Conservation (phyloP, 2,329 filamentous ascomycete species). For the Balansia obtecta region DNA sequence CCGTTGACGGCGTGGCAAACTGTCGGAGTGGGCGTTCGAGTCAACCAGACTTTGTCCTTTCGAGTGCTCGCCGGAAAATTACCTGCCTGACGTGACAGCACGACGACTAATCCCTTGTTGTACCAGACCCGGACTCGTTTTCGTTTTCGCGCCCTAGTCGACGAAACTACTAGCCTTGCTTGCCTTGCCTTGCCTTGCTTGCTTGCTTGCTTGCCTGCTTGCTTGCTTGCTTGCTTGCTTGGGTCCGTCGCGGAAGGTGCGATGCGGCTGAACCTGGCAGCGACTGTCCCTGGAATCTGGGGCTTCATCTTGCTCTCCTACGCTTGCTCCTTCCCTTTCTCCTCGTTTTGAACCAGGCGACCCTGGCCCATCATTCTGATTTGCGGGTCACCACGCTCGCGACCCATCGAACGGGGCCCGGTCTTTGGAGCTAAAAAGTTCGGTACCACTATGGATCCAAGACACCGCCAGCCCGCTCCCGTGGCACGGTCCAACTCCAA, state of each 20-base stretch:
- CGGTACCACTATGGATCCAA: conserved; percentile 21
- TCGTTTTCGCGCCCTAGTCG: too few species aligned
- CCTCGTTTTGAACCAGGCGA: not conserved
- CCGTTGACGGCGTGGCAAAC: not conserved
- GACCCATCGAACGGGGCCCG: conserved; percentile 8
- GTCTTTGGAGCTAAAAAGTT: conserved; percentile 24
- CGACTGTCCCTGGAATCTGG: not conserved
- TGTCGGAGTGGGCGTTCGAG: not conserved
- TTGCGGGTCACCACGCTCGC: conserved; percentile 1
- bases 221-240: not conserved
- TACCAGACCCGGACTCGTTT: too few species aligned
- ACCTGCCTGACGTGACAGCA: not conserved
- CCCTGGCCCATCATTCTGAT: not conserved
- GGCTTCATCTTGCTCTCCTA: not conserved
- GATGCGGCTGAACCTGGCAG: not conserved
- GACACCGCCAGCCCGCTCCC: conserved; percentile 13
- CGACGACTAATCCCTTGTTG: not conserved
- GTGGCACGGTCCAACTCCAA: conserved; percentile 7
- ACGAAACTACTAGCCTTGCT: not conserved
- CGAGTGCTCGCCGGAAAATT: not conserved
- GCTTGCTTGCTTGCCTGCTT: not conserved
- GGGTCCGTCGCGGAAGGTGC: not conserved
- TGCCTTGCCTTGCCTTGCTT: too few species aligned
- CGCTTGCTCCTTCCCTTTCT: not conserved
- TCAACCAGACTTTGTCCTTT: too few species aligned